Percentiles rank a stretch among this genome's conserved stretches.
These are phyloP conservation scores for Nemania bipapillata DNA, from an alignment of 2,329 filamentous ascomycete species.

Conservation along the genomic window DNA sequence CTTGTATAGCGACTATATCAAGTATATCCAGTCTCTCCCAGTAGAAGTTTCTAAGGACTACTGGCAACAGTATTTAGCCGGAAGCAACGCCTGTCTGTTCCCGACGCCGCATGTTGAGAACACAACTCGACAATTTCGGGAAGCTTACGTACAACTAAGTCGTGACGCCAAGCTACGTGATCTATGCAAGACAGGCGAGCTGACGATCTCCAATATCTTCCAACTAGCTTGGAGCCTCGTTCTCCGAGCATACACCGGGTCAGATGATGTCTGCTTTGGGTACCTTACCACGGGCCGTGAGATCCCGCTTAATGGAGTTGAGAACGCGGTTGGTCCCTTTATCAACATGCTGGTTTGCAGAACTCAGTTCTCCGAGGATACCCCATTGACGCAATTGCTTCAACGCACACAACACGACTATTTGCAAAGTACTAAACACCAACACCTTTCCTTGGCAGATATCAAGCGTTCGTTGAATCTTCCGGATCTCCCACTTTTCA, in stretches of 20 bases:
- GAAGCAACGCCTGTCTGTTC: no score
- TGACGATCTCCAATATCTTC: no score
- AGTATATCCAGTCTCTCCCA: no score
- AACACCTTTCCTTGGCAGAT: background rate
- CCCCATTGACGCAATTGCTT: background rate
- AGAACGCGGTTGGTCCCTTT: slow-evolving; percentile 10
- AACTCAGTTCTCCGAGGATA: background rate
- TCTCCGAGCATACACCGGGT: background rate
- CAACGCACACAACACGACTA: background rate
- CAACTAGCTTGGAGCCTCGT: slow-evolving; percentile 13
- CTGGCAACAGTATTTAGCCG: no score
- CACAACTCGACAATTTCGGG: no score
- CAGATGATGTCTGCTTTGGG: background rate
- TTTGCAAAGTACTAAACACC: background rate
- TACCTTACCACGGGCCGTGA: slow-evolving; percentile 10
- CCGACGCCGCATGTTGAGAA: no score
- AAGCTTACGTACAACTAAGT: no score
- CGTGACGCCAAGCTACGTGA: no score
- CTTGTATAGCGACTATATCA: no score
- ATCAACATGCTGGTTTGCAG: slow-evolving; percentile 1
- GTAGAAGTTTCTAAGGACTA: no score
- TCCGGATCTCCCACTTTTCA: background rate
- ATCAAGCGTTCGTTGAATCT: slow-evolving; percentile 2
- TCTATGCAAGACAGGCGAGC: no score
- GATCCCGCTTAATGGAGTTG: background rate